Evolutionary conservation across 1,284 basidiomycete genomes (phyloP), one percentile per base, ranked within the genome.

Genomic region (Ceratobasidium sp.): DNA sequence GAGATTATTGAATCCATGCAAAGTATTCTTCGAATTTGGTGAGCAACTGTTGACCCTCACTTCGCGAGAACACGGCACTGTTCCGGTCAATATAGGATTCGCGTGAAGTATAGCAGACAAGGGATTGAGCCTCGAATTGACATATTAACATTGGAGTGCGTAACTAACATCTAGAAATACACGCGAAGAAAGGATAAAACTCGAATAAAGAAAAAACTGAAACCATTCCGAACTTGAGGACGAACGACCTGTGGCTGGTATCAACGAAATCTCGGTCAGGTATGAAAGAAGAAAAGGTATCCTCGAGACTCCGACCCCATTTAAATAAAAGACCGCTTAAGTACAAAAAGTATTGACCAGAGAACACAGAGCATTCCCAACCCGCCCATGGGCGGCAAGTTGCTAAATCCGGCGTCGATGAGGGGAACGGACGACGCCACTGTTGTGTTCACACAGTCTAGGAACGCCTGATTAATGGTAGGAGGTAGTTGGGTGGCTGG

Each of bases 381-480:
- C 23, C 73, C 62, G 12, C 66, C 54, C n/a, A 75, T 26, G 10
- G 73, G 73, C 40, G 73, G 73, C 52, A 56, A 65, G 38, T 75
- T 40, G 38, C 73, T 75, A 5, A 75, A 56, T 0, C 73, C 73
- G 7, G 73, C 73, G 26, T 75, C 62, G 7, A 75, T 38, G 15
- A 75, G 48, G 2, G 77, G 77, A 15, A 74, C 28, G 9, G 77
- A 73, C 33, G 57, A 44, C n/a, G 70, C 77, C 23, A 71, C 57
- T 13, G 77, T 78, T 3, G 17, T 4, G 28, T 78, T 78, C 9
- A 78, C 56, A 23, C 77, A 78, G 33, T 74, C 68, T n/a, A 78
- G 38, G 40, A 78, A 78, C 20, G 69, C 56, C n/a, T 44, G 57
- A 28, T 78, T 71, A 20, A 78, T 46, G 20, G 56, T 28, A n/a